phyloP scores from a whole-genome alignment of 768 basidiomycete species.

The Boletales sp. region DNA sequence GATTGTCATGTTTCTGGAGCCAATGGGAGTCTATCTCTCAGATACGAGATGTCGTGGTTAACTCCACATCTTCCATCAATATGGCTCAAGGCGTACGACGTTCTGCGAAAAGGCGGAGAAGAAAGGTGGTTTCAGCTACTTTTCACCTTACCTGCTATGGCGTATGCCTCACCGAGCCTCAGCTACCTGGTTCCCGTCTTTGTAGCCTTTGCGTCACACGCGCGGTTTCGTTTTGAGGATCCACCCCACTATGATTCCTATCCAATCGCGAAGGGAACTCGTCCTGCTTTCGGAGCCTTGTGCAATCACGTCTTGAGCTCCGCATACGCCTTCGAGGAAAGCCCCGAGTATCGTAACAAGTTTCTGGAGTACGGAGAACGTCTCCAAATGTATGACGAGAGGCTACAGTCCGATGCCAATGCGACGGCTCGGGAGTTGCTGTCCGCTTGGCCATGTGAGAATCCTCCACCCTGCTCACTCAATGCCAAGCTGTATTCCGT shows the following conservation, averaged over 20 bases:
- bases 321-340: conserved; percentile 1
- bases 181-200: conserved; percentile 22
- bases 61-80: conserved; percentile 8
- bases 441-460: conserved; percentile 14
- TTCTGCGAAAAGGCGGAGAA: conserved; percentile 12
- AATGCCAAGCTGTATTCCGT: background rate
- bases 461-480: background rate
- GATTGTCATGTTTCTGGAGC: too few species aligned
- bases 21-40: background rate
- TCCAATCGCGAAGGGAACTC: background rate
- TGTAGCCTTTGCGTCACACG: conserved; percentile 25
- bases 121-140: conserved; percentile 16
- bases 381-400: background rate
- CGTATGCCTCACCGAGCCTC: conserved; percentile 16
- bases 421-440: conserved; percentile 5
- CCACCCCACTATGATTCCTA: conserved; percentile 11
- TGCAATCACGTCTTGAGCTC: background rate
- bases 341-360: conserved; percentile 1
- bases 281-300: background rate
- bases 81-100: conserved; percentile 27
- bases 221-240: conserved; percentile 5
- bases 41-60: conserved; percentile 26
- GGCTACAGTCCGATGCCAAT: background rate
- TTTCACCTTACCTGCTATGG: conserved; percentile 30
- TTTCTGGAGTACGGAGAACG: background rate